These are phyloP conservation scores for Botrytis elliptica DNA, from an alignment of 2,329 filamentous ascomycete species.

Conservation along the genomic window DNA sequence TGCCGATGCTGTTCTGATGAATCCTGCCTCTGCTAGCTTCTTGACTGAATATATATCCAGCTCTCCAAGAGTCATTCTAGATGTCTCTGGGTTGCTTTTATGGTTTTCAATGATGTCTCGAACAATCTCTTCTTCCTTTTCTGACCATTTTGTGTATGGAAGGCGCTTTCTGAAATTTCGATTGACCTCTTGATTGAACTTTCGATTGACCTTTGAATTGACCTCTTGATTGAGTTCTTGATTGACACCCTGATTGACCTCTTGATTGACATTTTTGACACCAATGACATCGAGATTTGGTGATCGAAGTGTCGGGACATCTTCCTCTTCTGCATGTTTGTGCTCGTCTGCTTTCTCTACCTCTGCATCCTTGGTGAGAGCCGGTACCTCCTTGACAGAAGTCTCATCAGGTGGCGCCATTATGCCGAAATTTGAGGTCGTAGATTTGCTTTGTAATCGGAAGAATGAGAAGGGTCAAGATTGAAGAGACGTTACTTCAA, in stretches of 20 bases:
- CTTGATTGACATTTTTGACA: too few species aligned
- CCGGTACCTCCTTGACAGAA: background rate
- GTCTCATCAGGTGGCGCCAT: background rate
- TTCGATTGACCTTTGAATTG: too few species aligned
- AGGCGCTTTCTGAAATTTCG: background rate
- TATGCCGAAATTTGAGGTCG: background rate
- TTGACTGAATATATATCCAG: background rate
- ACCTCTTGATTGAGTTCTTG: too few species aligned
- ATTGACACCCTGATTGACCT: background rate
- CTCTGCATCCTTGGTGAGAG: background rate
- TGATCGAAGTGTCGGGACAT: background rate
- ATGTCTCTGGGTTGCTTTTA: background rate
- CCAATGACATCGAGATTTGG: background rate
- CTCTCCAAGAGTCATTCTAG: background rate
- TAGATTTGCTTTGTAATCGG: background rate
- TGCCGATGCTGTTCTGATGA: background rate
- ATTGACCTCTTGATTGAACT: background rate
- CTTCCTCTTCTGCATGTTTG: background rate
- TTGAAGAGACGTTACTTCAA: background rate
- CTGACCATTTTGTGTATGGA: background rate
- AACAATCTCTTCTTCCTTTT: background rate
- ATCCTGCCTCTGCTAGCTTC: background rate
- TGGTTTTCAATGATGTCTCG: background rate
- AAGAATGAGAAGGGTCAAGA: background rate
- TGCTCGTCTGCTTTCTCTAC: background rate